Evolutionary conservation across 169 alveolate species (phyloP), one percentile per base, ranked within the genome.

Genomic region (Ichthyophthirius multifiliis): DNA sequence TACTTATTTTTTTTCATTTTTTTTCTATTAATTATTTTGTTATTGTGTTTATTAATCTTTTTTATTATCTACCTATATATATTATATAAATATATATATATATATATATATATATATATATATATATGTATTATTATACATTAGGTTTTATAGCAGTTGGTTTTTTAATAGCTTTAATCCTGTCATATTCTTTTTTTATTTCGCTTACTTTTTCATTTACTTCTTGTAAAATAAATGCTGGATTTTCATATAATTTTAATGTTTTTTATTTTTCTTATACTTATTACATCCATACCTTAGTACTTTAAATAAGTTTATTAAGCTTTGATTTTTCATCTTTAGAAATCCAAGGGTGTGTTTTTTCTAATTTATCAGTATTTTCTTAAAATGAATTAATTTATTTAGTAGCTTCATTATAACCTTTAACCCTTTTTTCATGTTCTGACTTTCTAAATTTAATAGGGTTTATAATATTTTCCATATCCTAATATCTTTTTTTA

Each of bases 291-390:
- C 86, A 81, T 39, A 37, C 41, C 13, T 75, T 32, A 13, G 82
- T 48, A 13, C 39, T 47, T 7, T 39, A 27, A 30, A 81, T 35
- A 23, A 43, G 47, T 34, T 67, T 62, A 4, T 27, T 15, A 15
- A 71, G 45, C n/a, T 45, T 64, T 0, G 7, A 48, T 43, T 47
- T 71, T 46, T 73, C 39, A 5, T 71, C 80, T 37, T 67, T 82
- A 39, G 80, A 45, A 41, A 81, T 20, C 86, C 86, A 81, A 30
- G 74, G 48, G 45, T 31, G 18, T 6, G 81, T 71, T 39, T 65
- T 41, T 16, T 81, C 63, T 10, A 81, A 47, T 31, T 39, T 48
- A n/a, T 10, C 9, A 3, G 74, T 65, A 37, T 81, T 81, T 1
- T 74, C 55, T 2, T 37, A 43, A 43, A 71, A 71, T 37, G 67